Conservation (phyloP, 352 stramenopile genomes). For the Achlya hypogyna region DNA sequence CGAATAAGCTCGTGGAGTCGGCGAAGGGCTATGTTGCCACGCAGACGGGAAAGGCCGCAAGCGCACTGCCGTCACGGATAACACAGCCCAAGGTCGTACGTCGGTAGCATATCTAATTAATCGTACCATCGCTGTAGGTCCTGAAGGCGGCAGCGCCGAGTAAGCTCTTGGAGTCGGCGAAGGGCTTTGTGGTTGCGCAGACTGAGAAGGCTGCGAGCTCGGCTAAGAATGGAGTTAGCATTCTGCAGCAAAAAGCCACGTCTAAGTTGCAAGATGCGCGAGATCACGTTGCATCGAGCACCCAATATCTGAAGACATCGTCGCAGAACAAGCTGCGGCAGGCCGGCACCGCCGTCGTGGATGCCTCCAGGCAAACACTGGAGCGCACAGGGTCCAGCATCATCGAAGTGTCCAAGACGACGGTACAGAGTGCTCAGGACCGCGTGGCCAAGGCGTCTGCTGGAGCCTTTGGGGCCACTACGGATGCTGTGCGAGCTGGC, state of each 20-base stretch:
- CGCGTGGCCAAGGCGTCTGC: background rate
- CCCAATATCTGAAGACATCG: background rate
- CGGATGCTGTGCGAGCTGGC: background rate
- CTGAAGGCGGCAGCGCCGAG: no score
- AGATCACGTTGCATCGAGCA: background rate
- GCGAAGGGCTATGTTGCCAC: no score
- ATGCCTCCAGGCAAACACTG: background rate
- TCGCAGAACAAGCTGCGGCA: background rate
- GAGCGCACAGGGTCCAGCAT: background rate
- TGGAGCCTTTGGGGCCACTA: background rate
- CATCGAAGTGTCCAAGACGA: background rate
- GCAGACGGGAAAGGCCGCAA: no score
- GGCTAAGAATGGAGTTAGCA: no score
- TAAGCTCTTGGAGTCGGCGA: no score
- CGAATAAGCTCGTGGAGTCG: no score
- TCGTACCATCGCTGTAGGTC: no score
- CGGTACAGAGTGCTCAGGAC: background rate
- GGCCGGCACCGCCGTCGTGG: background rate
- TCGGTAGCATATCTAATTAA: no score
- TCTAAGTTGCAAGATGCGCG: background rate
- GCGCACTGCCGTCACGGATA: no score
- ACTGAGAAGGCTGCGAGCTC: no score
- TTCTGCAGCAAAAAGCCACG: background rate
- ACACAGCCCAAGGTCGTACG: no score
- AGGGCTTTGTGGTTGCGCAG: no score